These are phyloP conservation scores for Fusarium annulatum DNA, from an alignment of 2,329 filamentous ascomycete species.

Conservation along the genomic window DNA sequence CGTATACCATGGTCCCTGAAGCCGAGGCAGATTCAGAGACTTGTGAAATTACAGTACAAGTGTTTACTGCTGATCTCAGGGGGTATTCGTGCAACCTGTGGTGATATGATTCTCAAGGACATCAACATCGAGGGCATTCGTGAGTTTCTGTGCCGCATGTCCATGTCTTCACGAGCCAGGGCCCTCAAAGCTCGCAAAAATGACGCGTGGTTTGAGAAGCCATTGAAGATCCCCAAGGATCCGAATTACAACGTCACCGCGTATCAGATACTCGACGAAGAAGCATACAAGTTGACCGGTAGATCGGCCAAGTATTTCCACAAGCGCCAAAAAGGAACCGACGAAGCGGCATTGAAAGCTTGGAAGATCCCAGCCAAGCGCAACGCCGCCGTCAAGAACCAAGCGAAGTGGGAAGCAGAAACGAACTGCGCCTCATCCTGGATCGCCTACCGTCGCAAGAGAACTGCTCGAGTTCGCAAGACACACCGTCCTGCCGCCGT, in stretches of 20 bases:
- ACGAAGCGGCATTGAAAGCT: fast-evolving
- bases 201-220: background rate
- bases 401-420: background rate
- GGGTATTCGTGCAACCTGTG: background rate
- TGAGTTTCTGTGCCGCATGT: background rate
- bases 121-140: conserved; percentile 5
- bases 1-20: background rate
- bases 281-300: background rate
- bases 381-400: background rate
- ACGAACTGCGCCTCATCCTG: background rate
- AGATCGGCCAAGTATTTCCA: background rate
- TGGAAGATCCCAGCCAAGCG: background rate
- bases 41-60: conserved; percentile 1
- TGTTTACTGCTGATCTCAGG: background rate
- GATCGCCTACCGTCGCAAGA: background rate
- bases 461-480: background rate
- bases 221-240: background rate
- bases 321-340: background rate
- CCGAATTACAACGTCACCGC: background rate
- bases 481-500: background rate
- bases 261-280: background rate
- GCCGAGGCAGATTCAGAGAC: background rate
- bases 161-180: background rate
- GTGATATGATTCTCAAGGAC: conserved; percentile 1
- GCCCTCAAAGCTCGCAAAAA: background rate